Conservation (phyloP, 805 yeast species). For the Wickerhamomyces tratensis region DNA sequence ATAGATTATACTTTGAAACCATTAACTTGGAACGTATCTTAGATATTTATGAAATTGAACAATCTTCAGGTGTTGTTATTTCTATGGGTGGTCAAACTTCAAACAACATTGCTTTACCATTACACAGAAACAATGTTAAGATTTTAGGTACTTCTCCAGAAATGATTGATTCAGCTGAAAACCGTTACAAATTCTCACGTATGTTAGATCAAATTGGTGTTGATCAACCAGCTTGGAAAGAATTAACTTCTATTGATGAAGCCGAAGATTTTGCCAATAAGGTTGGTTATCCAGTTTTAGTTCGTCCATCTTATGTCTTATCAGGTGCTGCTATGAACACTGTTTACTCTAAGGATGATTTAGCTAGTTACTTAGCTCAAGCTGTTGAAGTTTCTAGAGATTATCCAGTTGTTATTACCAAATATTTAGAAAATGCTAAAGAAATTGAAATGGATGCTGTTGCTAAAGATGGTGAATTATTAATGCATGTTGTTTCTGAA, state of each 20-base stretch:
- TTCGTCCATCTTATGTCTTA: constrained; percentile 93
- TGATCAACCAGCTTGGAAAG: constrained; percentile 99
- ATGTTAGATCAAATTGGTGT: constrained; percentile 95
- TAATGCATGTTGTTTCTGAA: constrained; percentile 97
- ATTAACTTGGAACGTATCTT: constrained; percentile 88
- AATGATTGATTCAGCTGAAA: constrained; percentile 97
- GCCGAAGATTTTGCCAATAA: constrained; percentile 88
- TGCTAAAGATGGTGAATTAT: constrained; percentile 86
- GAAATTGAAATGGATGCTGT: constrained; percentile 99
- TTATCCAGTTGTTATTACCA: constrained; percentile 95
- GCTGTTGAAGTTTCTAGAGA: constrained; percentile 98
- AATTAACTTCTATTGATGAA: constrained; percentile 83
- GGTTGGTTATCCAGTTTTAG: constrained; percentile 90
- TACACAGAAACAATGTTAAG: constrained; percentile 91
- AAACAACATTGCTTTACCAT: constrained; percentile 86
- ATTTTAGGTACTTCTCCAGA: constrained; percentile 96
- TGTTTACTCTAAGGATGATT: constrained; percentile 81
- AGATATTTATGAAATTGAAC: constrained; percentile 90
- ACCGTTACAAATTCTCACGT: constrained; percentile 94
- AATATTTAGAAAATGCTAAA: constrained; percentile 92
- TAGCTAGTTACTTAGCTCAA: constrained; percentile 79
- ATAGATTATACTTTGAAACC: constrained; percentile 91
- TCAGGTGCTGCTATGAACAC: constrained; percentile 99
- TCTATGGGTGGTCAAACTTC: constrained; percentile 99
- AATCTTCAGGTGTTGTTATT: constrained; percentile 83